These are phyloP conservation scores for Sphagnum magellanicum DNA, from an alignment of 228 moss, liverwort and hornwort species.

Conservation along the genomic window DNA sequence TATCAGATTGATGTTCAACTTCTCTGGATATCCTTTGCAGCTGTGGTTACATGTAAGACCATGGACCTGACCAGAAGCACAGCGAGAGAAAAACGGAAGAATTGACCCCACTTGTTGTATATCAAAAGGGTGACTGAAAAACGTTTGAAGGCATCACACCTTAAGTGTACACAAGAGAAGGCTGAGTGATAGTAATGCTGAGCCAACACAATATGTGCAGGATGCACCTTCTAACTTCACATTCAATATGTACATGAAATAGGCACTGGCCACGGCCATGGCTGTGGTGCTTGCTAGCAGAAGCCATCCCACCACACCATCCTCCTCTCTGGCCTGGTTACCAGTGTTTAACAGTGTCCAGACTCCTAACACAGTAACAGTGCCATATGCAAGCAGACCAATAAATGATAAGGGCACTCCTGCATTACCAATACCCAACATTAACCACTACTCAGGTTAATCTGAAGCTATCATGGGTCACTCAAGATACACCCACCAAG, in stretches of 20 bases:
- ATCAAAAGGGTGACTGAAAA: slow-evolving; percentile 1
- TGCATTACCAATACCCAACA: slow-evolving; percentile 21
- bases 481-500: not conserved
- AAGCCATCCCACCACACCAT: slow-evolving; percentile 64
- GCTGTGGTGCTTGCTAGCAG: slow-evolving; percentile 65
- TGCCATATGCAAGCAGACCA: slow-evolving; percentile 81
- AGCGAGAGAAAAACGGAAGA: slow-evolving; percentile 12
- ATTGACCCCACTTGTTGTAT: not conserved
- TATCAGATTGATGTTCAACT: not conserved
- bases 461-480: not conserved
- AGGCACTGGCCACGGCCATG: slow-evolving; percentile 79
- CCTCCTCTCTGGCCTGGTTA: slow-evolving; percentile 43
- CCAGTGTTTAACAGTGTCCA: slow-evolving; percentile 31
- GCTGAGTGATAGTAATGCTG: slow-evolving; percentile 78
- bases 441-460: not conserved
- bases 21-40: too few species aligned
- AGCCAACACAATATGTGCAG: slow-evolving; percentile 85
- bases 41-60: too few species aligned
- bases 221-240: slow-evolving; percentile 79
- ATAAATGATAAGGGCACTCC: slow-evolving; percentile 78
- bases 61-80: too few species aligned
- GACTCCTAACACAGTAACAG: slow-evolving; percentile 57
- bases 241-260: slow-evolving; percentile 87
- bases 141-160: slow-evolving; percentile 35
- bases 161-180: slow-evolving; percentile 75